A percentile compares a stretch with the other conserved stretches of the same genome.
phyloP scores from a whole-genome alignment of 768 basidiomycete species.

The Phanerochaete sordida region DNA sequence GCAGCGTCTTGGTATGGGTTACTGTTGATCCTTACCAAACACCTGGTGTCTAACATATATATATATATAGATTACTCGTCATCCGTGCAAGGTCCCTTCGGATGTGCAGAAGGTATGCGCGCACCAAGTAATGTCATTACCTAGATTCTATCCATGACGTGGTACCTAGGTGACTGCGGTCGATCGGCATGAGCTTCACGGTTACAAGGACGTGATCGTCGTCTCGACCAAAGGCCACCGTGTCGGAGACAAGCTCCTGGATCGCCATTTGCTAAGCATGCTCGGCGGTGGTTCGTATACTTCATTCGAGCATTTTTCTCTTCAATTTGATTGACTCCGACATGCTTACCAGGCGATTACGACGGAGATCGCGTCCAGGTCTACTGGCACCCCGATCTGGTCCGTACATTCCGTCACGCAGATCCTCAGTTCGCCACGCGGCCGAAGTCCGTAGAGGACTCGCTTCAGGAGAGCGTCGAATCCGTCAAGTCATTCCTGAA shows the following conservation, averaged over 20 bases:
- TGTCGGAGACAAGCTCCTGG: slow-evolving; percentile 8
- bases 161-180: slow-evolving; percentile 62
- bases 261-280: slow-evolving; percentile 53
- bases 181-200: slow-evolving; percentile 42
- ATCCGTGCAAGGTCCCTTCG: slow-evolving; percentile 70
- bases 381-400: slow-evolving; percentile 57
- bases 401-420: slow-evolving; percentile 52
- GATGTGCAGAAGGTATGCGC: slow-evolving; percentile 56
- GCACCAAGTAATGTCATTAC: too few species aligned
- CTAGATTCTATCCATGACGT: too few species aligned
- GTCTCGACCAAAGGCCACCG: slow-evolving; percentile 29
- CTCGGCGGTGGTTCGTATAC: slow-evolving; percentile 53
- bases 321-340: neutral
- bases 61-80: slow-evolving; percentile 45
- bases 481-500: slow-evolving; percentile 41
- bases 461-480: slow-evolving; percentile 42
- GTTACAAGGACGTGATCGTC: slow-evolving; percentile 54
- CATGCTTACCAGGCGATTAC: slow-evolving; percentile 50
- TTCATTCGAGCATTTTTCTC: neutral
- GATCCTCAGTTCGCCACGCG: slow-evolving; percentile 43
- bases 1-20: slow-evolving; percentile 50
- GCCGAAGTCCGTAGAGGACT: slow-evolving; percentile 38
- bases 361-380: slow-evolving; percentile 63
- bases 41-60: too few species aligned
- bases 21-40: neutral